Conservation (phyloP, 345 rosid species). For the Passiflora organensis region DNA sequence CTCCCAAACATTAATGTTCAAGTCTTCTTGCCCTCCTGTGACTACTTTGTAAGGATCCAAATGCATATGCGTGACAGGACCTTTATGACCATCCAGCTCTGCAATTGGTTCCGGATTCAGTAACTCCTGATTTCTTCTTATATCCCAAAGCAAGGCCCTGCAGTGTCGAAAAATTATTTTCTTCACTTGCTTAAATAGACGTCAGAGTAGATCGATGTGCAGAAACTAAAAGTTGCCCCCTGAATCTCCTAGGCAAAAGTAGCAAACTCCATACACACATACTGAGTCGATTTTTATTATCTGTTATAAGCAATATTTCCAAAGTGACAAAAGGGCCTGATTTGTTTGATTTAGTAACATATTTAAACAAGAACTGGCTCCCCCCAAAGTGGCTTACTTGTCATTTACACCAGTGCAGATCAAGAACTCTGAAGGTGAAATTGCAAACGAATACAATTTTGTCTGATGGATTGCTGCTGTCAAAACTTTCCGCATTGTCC, state of each 20-base stretch:
- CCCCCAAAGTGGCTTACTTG: constrained; percentile 38
- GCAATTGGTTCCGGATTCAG: constrained; percentile 32
- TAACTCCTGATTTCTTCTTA: constrained; percentile 38
- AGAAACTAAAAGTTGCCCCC: too few species aligned
- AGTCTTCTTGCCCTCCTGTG: constrained; percentile 44
- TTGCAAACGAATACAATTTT: constrained; percentile 38
- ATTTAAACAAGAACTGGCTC: not conserved
- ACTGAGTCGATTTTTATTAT: too few species aligned
- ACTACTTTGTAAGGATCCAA: constrained; percentile 62
- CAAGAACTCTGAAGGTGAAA: constrained; percentile 43
- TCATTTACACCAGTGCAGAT: constrained; percentile 51
- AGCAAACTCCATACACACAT: too few species aligned
- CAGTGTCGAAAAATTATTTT: too few species aligned
- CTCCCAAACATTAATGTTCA: constrained; percentile 44
- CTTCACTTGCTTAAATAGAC: too few species aligned
- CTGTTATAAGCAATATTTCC: too few species aligned
- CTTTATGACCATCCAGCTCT: constrained; percentile 51
- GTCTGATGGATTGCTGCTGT: constrained; percentile 31
- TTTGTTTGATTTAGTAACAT: too few species aligned
- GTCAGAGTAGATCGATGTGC: too few species aligned
- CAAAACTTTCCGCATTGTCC: constrained; percentile 56
- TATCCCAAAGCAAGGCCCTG: constrained; percentile 68
- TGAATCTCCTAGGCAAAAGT: too few species aligned
- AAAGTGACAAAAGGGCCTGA: too few species aligned
- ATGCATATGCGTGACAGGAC: constrained; percentile 36